Evolutionary conservation across 2,329 filamentous ascomycete species (phyloP).

Genomic region (Tolypocladium endophyticum): DNA sequence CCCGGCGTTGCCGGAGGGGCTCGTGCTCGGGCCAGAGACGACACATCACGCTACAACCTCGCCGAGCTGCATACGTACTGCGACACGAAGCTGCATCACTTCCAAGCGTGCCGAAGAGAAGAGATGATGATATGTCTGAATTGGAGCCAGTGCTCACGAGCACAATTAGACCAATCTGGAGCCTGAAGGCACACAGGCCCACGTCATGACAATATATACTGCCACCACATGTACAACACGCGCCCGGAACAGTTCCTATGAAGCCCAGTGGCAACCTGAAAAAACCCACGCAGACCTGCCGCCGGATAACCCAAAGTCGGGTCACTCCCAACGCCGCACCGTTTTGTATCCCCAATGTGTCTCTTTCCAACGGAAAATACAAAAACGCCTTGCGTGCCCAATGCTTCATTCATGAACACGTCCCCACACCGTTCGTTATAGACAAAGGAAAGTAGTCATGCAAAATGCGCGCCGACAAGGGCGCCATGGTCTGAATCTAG

Average conservation of each 20-base stretch:
- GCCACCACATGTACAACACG: neutral
- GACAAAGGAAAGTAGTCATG: neutral
- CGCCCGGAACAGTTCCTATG: neutral
- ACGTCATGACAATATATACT: neutral
- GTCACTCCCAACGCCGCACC: neutral
- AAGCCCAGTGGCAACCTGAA: neutral
- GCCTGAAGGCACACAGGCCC: neutral
- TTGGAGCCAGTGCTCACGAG: neutral
- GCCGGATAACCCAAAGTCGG: neutral
- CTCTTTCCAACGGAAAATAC: neutral
- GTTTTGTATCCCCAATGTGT: neutral
- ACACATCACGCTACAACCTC: no score
- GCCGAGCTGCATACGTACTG: no score
- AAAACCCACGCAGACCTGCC: neutral
- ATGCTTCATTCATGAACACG: neutral
- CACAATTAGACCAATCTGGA: neutral
- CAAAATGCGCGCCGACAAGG: neutral
- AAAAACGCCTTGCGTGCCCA: neutral
- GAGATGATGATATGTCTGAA: neutral
- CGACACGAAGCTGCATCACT: no score
- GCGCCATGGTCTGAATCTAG: neutral
- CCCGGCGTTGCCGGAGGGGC: neutral
- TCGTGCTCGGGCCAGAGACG: no score
- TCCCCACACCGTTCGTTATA: neutral
- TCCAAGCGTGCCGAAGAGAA: no score